Conservation (phyloP, 371 early-diverging fungal species). For the Capillidium heterosporum region DNA sequence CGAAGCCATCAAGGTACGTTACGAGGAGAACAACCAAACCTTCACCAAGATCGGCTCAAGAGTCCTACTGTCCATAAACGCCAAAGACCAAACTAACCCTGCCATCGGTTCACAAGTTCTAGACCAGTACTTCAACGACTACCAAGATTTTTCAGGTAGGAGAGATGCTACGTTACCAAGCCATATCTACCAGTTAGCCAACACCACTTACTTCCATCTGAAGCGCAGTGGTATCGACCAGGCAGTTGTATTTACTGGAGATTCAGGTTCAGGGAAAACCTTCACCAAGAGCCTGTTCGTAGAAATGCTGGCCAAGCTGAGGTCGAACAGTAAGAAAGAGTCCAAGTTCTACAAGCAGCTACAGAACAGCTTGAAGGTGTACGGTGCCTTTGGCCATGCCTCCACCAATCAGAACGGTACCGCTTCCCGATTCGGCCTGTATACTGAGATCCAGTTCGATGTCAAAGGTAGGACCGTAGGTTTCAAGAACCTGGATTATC, state of each 20-base stretch:
- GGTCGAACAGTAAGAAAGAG: slow-evolving; percentile 48
- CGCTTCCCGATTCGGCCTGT: slow-evolving; percentile 58
- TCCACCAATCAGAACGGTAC: slow-evolving; percentile 43
- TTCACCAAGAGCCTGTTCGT: slow-evolving; percentile 39
- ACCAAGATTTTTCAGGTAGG: slow-evolving; percentile 16
- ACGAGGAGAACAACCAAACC: not conserved
- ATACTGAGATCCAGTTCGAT: slow-evolving; percentile 73
- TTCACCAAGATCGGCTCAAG: slow-evolving; percentile 45
- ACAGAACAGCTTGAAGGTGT: slow-evolving; percentile 35
- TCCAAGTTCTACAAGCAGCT: slow-evolving; percentile 49
- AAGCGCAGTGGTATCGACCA: slow-evolving; percentile 68
- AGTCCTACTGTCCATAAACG: slow-evolving; percentile 30
- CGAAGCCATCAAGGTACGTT: not conserved
- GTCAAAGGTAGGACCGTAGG: slow-evolving; percentile 71
- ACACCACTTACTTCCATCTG: slow-evolving; percentile 59
- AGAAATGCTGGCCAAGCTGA: slow-evolving; percentile 44
- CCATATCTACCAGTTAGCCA: slow-evolving; percentile 69
- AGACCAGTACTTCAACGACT: slow-evolving; percentile 50
- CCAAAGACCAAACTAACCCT: slow-evolving; percentile 31
- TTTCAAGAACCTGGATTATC: slow-evolving; percentile 62
- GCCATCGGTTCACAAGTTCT: slow-evolving; percentile 7
- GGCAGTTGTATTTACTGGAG: slow-evolving; percentile 55
- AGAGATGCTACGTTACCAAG: slow-evolving; percentile 28
- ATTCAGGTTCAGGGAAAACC: slow-evolving; percentile 71
- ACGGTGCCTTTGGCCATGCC: slow-evolving; percentile 64